Percentiles rank a stretch among this genome's conserved stretches.
These are phyloP conservation scores for Grammothele lineata DNA, from an alignment of 768 basidiomycete genomes.

Conservation along the genomic window DNA sequence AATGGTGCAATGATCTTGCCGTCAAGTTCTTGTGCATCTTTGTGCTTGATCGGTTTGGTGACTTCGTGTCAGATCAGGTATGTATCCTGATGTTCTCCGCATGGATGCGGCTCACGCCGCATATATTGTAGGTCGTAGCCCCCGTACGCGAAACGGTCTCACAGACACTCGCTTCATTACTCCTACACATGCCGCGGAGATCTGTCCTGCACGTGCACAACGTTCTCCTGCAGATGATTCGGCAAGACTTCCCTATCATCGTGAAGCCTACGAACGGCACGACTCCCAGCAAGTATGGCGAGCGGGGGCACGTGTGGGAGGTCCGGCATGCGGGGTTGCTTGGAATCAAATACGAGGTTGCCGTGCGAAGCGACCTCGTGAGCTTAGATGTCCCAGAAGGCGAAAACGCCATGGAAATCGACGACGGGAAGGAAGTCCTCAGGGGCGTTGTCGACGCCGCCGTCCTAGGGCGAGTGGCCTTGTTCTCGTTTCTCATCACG, in stretches of 20 bases:
- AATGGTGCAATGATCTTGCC: slow-evolving; percentile 87
- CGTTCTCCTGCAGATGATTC: slow-evolving; percentile 89
- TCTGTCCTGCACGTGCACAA: slow-evolving; percentile 78
- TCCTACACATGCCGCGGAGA: slow-evolving; percentile 82
- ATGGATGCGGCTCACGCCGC: not conserved
- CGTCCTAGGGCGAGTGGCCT: slow-evolving; percentile 72
- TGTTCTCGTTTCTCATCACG: not conserved
- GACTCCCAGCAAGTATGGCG: slow-evolving; percentile 21
- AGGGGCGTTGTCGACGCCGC: slow-evolving; percentile 86
- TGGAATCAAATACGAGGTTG: slow-evolving; percentile 97
- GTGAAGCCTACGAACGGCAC: slow-evolving; percentile 29
- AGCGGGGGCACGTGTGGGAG: slow-evolving; percentile 81
- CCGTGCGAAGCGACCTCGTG: slow-evolving; percentile 84
- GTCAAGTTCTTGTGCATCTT: slow-evolving; percentile 85
- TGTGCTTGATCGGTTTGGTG: slow-evolving; percentile 95
- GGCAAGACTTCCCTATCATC: slow-evolving; percentile 68
- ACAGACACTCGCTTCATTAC: slow-evolving; percentile 86
- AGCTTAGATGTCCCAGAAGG: slow-evolving; percentile 30
- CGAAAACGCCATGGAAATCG: slow-evolving; percentile 16
- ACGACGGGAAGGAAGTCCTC: slow-evolving; percentile 54
- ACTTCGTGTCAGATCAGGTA: slow-evolving; percentile 92
- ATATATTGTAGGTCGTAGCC: slow-evolving; percentile 65
- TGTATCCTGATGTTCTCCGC: slow-evolving; percentile 8
- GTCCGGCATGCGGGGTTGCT: slow-evolving; percentile 96
- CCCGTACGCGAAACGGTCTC: slow-evolving; percentile 96